Evolutionary conservation across 305 asterid species (phyloP), one percentile per base, ranked within the genome.

Genomic region (Galium porrigens): DNA sequence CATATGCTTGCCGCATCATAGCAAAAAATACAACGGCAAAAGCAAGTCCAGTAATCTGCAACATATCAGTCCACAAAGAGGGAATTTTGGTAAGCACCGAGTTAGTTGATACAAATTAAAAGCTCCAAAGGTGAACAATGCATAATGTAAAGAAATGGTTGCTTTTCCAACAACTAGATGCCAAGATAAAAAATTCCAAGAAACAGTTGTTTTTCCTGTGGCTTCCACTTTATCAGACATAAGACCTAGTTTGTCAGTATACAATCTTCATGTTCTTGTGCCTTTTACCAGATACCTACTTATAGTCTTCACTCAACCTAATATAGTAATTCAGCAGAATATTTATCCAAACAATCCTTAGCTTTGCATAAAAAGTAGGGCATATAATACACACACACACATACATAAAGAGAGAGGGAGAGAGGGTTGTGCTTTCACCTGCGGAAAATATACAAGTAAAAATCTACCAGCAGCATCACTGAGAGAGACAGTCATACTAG

Each of bases 1-100:
- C 90, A 73, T 80, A 71, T 51, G 97, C 87, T 83, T 89, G 99
- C 78, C 89, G 82, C 95, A 86, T 89, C 78, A 89, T 85, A 82
- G 95, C 96, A 6, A 87, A 94, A 80, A 87, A 85, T 51, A 81
- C 83, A 64, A 86, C 89, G 68, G 99, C 87, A 64, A 87, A 48
- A 66, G 90, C 78, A 75, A 89, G 87, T 73, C 97, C 95, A 73
- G 73, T 72, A 77, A 89, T 82, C 99, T 94, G 96, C 91, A 82
- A 60, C 66, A 62, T 34, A 69, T 67, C 70, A 75, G 76, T 69
- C 62, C 65, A 66, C 61, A 75, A 60, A 76, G 72, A 78, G 66
- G 71, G 52, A 74, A 80, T 70, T 57, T 33, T 67, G 61, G 64
- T 66, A 72, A 70, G 65, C 36, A 39, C 51, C 1, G 22, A 55